Base-by-base conservation (phyloP, 441 rosid genomes). In the Erodium chrysanthum region DNA sequence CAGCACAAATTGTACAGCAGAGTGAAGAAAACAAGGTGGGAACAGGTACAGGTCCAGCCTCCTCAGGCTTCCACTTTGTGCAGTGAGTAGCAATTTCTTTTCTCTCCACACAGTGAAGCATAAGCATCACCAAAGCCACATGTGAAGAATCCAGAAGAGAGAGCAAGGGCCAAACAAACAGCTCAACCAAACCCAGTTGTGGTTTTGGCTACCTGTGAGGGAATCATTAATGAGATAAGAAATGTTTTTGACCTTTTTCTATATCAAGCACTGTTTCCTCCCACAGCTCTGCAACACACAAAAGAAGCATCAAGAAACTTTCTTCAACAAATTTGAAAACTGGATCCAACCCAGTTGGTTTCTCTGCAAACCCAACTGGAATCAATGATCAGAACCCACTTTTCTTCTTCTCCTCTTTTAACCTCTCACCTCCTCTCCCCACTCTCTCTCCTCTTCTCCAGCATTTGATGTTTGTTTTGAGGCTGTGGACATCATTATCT, bases 401-500 rank as follows among this genome's bases (percentile, higher is more conserved):
- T 68, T 71, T 68, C 14, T 14, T 42, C 63, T 54, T 58, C 46
- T 27, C 37, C 73, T 66, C 56, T 73, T 62, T 50, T 29, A 21
- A 64, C 25, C 71, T 68, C 65, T 77, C 71, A 59, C 12, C 14
- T 20, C 58, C 58, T 15, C 61, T 20, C 61, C 71, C 29, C 69
- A 66, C 70, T 70, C 56, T 64, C 15, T 60, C 66, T 64, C 74
- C 60, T 42, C 61, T 64, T 71, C 74, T 70, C 77, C 76, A 74
- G 81, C 80, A 77, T 70, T 81, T 73, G 71, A 74, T 77, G 68
- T 56, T 56, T 21, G 62, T 21, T 67, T 68, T 46, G 74, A 75
- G 79, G 79, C 65, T 76, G 80, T 77, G 74, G 66, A 71, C 82
- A 89, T 89, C 81, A 92, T 89, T 85, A 83, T 79, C 90, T 89